Conservation (phyloP, 2,329 filamentous ascomycete species). For the Diaporthe amygdali region DNA sequence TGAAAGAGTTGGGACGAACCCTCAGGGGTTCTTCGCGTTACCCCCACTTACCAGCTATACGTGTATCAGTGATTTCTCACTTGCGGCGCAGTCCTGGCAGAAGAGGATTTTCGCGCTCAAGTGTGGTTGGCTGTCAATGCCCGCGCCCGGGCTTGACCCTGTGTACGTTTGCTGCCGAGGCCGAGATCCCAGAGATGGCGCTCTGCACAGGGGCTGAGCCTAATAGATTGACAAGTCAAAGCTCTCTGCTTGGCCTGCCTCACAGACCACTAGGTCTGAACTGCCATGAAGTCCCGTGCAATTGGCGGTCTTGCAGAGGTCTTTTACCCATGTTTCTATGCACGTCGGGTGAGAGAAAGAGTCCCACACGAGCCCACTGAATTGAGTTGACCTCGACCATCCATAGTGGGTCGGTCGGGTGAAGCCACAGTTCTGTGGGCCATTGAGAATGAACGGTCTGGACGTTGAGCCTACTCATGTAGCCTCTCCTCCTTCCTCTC, state of each 20-base stretch:
- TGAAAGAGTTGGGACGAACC: neutral
- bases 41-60: too few species aligned
- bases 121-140: neutral
- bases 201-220: neutral
- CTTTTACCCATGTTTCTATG: too few species aligned
- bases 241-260: constrained; percentile 5
- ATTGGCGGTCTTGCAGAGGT: neutral
- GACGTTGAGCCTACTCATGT: neutral
- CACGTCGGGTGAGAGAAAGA: neutral
- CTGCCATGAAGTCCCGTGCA: too few species aligned
- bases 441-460: neutral
- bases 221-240: constrained; percentile 8
- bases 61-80: too few species aligned
- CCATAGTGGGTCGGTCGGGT: neutral
- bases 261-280: neutral
- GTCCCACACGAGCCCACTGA: neutral
- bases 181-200: neutral
- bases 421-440: neutral
- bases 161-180: neutral
- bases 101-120: neutral
- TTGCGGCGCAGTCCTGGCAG: neutral
- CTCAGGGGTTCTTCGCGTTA: too few species aligned
- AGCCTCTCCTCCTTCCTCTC: neutral
- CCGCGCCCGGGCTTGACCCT: neutral
- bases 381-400: neutral